A percentile compares a stretch with the other conserved stretches of the same genome.
These are phyloP conservation scores for Neospora caninum DNA, from an alignment of 169 alveolate genomes.

Conservation along the genomic window DNA sequence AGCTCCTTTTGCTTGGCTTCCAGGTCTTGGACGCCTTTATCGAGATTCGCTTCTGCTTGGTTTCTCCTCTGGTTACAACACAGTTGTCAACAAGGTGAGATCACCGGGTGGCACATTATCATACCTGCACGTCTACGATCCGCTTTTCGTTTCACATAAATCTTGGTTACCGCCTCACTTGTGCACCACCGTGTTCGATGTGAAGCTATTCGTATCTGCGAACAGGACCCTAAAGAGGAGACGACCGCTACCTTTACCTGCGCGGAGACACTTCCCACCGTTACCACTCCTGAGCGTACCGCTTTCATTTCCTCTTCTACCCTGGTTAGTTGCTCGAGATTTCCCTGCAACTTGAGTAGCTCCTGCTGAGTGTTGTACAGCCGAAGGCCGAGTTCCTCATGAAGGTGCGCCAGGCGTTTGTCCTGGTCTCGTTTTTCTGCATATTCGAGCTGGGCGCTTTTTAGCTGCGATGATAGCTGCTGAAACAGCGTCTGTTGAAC, in stretches of 20 bases:
- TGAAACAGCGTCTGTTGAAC: conserved; percentile 83
- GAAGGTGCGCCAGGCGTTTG: conserved; percentile 70
- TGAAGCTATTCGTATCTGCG: too few species aligned
- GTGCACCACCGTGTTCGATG: too few species aligned
- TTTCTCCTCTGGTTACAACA: conserved; percentile 79
- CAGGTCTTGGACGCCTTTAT: conserved; percentile 76
- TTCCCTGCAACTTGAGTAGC: conserved; percentile 83
- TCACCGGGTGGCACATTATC: too few species aligned
- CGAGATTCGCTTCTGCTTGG: conserved; percentile 82
- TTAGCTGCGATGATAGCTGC: conserved; percentile 85
- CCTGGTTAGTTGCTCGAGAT: conserved; percentile 83
- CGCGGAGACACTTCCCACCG: too few species aligned
- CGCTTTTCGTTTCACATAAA: too few species aligned
- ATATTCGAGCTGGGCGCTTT: conserved; percentile 76
- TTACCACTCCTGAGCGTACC: background rate
- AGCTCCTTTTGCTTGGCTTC: conserved; percentile 83
- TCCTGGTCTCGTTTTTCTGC: conserved; percentile 85
- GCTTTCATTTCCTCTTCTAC: conserved; percentile 75
- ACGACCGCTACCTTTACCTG: too few species aligned
- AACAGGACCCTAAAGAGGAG: too few species aligned
- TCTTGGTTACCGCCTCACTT: too few species aligned
- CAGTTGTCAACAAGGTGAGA: background rate
- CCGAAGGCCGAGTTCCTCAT: conserved; percentile 87
- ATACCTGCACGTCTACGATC: too few species aligned
- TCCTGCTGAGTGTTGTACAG: conserved; percentile 85